Evolutionary conservation across 192 early-diverging fungal genomes (phyloP), one percentile per base, ranked within the genome.

Genomic region (Entophlyctis luteolus): DNA sequence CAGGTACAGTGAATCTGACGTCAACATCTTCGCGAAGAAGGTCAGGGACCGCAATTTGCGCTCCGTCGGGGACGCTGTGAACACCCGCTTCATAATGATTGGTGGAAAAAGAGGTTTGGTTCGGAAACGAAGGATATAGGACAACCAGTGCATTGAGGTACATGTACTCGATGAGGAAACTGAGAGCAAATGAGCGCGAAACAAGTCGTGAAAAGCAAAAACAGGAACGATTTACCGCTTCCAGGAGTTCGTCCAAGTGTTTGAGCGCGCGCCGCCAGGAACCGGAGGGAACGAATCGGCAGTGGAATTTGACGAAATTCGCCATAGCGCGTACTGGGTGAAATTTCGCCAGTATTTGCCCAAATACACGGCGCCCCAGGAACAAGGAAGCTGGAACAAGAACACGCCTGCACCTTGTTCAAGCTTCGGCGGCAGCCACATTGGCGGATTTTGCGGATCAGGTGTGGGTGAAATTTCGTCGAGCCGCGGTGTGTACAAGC

Each of bases 41-140:
- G 49, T 76, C 75, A 5, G 71, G 42, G 10, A 76, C 71, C 16
- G 1, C 10, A 29, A 71, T 50, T 16, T n/a, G 25, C 4, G 49
- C 59, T 4, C 74, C 73, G 27, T 76, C 67, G 2, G 3, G 4
- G 10, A 76, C 75, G 23, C 53, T 73, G 52, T 76, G 75, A 4
- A 76, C 72, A 31, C 75, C 75, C 3, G 18, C 47, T 42, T 76
- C 75, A 48, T 76, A 76, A 45, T 76, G 75, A 39, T 76, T 76
- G 16, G 75, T 76, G n/a, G 45, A 59, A 59, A 76, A 76, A 28
- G 68, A 73, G 4, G 66, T 53, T 50, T 76, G 46, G 55, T 68
- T 70, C 10, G 56, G 49, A 47, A 76, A 76, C 4, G 60, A 57
- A 2, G 71, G 72, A 49, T 76, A 76, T 2, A 76, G 35, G 12